Conservation (phyloP, 1,284 basidiomycete genomes). For the Termitomyces sp. region DNA sequence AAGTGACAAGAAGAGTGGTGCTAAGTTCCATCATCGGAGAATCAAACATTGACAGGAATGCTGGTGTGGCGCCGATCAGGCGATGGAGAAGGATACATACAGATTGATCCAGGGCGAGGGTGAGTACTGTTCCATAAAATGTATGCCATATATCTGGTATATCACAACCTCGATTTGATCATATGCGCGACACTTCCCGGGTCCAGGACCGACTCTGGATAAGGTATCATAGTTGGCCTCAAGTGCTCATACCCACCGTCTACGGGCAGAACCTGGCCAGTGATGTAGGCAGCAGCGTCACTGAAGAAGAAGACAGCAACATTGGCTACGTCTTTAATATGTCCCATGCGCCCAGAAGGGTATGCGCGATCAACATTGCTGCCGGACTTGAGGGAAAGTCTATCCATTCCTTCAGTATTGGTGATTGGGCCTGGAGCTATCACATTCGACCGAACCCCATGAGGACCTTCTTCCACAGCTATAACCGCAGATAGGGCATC, state of each 20-base stretch:
- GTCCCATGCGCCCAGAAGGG: constrained; percentile 57
- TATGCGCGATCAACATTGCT: constrained; percentile 4
- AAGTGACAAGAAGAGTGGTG: not conserved
- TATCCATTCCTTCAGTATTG: constrained; percentile 81
- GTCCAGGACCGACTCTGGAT: constrained; percentile 64
- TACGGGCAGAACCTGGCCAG: constrained; percentile 66
- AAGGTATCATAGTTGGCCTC: constrained; percentile 48
- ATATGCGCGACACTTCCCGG: constrained; percentile 39
- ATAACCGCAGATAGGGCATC: constrained; percentile 84
- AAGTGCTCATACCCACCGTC: constrained; percentile 66
- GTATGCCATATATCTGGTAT: not conserved
- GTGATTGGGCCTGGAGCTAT: constrained; percentile 86
- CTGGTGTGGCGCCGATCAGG: constrained; percentile 9
- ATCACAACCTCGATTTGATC: constrained; percentile 37
- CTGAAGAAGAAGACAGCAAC: constrained; percentile 86
- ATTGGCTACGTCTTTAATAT: constrained; percentile 74
- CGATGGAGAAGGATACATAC: not conserved
- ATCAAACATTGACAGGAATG: not conserved
- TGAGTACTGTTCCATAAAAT: constrained; percentile 2
- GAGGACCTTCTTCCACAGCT: constrained; percentile 91
- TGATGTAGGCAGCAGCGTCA: constrained; percentile 78
- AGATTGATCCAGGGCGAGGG: not conserved
- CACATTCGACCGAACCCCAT: constrained; percentile 91
- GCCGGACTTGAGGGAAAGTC: constrained; percentile 43
- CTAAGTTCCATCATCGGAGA: not conserved